Evolutionary conservation across 768 basidiomycete species (phyloP), one percentile per base, ranked within the genome.

Genomic region (Lentinula sp.): DNA sequence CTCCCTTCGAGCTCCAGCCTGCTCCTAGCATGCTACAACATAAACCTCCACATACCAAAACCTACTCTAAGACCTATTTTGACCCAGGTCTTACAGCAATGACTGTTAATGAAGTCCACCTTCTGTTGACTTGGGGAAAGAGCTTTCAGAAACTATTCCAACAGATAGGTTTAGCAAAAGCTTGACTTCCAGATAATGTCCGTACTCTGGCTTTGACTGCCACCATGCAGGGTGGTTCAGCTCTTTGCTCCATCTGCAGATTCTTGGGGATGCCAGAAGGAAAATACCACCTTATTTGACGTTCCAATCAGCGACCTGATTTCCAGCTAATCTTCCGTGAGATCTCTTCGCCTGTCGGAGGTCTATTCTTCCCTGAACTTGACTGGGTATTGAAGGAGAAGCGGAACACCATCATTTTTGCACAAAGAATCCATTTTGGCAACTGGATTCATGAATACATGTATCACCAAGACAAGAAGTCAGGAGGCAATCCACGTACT

Each of bases 71-170:
- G n/a, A n/a, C n/a, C n/a, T n/a, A n/a, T n/a, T n/a, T n/a, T n/a
- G n/a, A n/a, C n/a, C n/a, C n/a, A n/a, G n/a, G n/a, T n/a, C n/a
- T n/a, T n/a, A n/a, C n/a, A n/a, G 64, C 60, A 10, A 62, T 69
- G 45, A 69, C 65, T 1, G 63, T 74, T 16, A 71, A 74, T 52
- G 70, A 72, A 56, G 52, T 67, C 20, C 72, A 71, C 53, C 63
- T 72, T 1, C 57, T 71, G 8, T 7, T 59, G 36, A 45, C 53
- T 15, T 72, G 70, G 71, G 72, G 72, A 8, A 61, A 56, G 18
- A 20, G 53, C 7, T 72, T 72, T 43, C 66, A 68, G 1, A 52
- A 63, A 5, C 61, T 66, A 23, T 72, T 69, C 52, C 32, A 16
- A 13, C 68, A 73, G 55, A 66, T 71, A 18, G 67, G 66, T 1